Base-by-base conservation (phyloP, 2,329 filamentous ascomycete genomes). In the Rutstroemia sp. region DNA sequence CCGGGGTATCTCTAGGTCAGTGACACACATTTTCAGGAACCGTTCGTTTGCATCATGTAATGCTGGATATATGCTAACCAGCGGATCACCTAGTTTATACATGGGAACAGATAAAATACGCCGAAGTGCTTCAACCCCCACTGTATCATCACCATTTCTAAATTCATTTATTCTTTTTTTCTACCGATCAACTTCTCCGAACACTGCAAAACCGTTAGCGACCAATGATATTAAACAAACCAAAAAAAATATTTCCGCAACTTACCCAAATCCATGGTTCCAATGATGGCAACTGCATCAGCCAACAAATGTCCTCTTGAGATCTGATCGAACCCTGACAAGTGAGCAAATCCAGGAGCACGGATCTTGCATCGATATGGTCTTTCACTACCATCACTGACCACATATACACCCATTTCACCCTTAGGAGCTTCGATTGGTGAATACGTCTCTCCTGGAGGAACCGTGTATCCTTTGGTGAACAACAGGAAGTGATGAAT, bases 391-490 rank as follows among this genome's bases (percentile, higher is more conserved):
- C 94, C 94, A 71, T 99, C 94, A 71, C 89, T 95, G 68, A 99
- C 94, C 51, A 99, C 77, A 72, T 88, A 99, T 46, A 99, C 94
- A 72, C 88, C 94, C 94, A 99, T 99, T 78, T 99, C 94, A 68
- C 94, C 94, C 86, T 99, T 99, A 59, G 94, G 94, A n/a, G 95
- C 94, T 79, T 99, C 94, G 63, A 99, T 99, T 60, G 88, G 92
- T 48, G 87, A 92, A 80, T 99, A 99, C 5, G 94, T 99, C 80
- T 99, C 94, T 61, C 94, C 95, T 7, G 95, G 94, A 45, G 94
- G 94, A 4, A 99, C 94, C 46, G 90, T 83, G 75, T 99, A 99
- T 58, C 94, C 94, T 82, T 99, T 99, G 73, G 92, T 97, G 79
- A 92, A 99, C 54, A 99, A 85, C 64, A 99, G 77, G 82, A 99